Conservation (phyloP, 1,284 basidiomycete species). For the Rhodofomes roseus region DNA sequence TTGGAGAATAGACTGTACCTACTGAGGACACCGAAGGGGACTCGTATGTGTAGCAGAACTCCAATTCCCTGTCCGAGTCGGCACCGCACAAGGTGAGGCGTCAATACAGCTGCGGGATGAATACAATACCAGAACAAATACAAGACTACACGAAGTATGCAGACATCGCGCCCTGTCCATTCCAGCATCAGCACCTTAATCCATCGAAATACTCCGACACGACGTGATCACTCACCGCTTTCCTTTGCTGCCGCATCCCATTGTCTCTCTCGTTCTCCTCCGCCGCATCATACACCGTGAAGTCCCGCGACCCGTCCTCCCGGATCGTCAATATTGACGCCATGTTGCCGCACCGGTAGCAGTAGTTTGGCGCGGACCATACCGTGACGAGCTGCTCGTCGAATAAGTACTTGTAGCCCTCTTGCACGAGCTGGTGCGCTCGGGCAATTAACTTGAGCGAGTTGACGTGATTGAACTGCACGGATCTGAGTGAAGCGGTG, state of each 20-base stretch:
- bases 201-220: too few species aligned
- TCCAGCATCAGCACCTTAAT: background rate
- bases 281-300: slow-evolving; percentile 82
- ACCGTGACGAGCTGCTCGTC: slow-evolving; percentile 93
- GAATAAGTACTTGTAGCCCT: slow-evolving; percentile 99
- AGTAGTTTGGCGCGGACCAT: slow-evolving; percentile 98
- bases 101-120: background rate
- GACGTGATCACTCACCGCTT: slow-evolving; percentile 46
- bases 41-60: too few species aligned
- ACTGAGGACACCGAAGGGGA: too few species aligned
- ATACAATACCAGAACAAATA: background rate
- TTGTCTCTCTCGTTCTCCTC: slow-evolving; percentile 83
- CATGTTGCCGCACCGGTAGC: slow-evolving; percentile 81
- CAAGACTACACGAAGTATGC: slow-evolving; percentile 3
- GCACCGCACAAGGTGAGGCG: too few species aligned
- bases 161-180: slow-evolving; percentile 3
- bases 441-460: slow-evolving; percentile 81
- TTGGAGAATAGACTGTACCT: too few species aligned
- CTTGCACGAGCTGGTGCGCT: slow-evolving; percentile 94
- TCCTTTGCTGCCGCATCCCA: slow-evolving; percentile 54
- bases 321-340: slow-evolving; percentile 74
- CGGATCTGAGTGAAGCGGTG: background rate
- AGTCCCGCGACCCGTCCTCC: slow-evolving; percentile 60
- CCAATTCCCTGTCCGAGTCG: too few species aligned
- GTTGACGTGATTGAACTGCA: slow-evolving; percentile 91